Percentiles rank a stretch among this genome's conserved stretches.
phyloP scores from a whole-genome alignment of 2,329 filamentous ascomycete species.

The Samsoniella hepiali region DNA sequence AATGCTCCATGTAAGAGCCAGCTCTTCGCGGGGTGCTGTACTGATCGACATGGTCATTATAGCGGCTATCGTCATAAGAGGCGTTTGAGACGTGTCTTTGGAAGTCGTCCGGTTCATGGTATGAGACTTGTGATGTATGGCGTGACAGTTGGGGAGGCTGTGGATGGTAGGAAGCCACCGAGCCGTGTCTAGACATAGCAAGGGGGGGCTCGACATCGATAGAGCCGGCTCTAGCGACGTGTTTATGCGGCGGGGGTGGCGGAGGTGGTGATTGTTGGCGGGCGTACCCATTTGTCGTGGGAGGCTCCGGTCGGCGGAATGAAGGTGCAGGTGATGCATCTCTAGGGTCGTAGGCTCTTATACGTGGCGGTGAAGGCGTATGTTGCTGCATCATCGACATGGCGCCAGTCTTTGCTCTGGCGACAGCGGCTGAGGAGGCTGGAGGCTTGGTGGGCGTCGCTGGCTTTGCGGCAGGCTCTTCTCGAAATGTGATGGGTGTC shows the following conservation, averaged over 20 bases:
- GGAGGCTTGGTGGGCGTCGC: background rate
- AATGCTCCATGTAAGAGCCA: conserved; percentile 62
- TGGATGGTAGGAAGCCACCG: conserved; percentile 34
- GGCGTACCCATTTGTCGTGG: conserved; percentile 32
- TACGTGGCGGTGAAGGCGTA: conserved; percentile 25
- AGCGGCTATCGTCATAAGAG: conserved; percentile 38
- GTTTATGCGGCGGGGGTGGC: conserved; percentile 29
- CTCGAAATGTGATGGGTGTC: conserved; percentile 55
- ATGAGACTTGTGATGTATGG: conserved; percentile 10
- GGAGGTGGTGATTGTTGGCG: conserved; percentile 34
- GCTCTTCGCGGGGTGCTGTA: conserved; percentile 54
- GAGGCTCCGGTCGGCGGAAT: conserved; percentile 30
- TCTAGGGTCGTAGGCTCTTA: conserved; percentile 31
- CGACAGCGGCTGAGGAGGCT: background rate
- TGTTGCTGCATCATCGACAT: conserved; percentile 2
- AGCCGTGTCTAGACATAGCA: conserved; percentile 34
- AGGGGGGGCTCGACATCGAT: conserved; percentile 22
- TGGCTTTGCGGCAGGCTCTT: conserved; percentile 31
- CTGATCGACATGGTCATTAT: conserved; percentile 18
- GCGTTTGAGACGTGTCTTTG: conserved; percentile 40
- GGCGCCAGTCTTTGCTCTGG: conserved; percentile 12
- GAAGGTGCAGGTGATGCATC: conserved; percentile 29
- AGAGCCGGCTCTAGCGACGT: conserved; percentile 26
- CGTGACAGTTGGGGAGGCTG: conserved; percentile 21
- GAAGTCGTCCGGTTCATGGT: conserved; percentile 22